Evolutionary conservation across 2,329 filamentous ascomycete species (phyloP).

Genomic region (Phaeoacremonium minimum): DNA sequence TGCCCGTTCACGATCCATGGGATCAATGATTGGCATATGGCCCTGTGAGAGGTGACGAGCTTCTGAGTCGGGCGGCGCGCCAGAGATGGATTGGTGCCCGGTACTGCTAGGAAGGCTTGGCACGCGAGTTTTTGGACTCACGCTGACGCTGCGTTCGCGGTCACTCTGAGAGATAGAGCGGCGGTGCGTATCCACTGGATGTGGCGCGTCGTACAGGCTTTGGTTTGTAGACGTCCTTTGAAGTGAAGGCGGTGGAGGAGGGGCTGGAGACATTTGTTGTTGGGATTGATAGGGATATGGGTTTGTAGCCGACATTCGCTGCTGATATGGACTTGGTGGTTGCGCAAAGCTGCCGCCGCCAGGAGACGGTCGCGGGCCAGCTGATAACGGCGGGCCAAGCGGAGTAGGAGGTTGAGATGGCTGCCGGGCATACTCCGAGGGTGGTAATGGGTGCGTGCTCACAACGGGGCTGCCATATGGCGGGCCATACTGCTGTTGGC

Average conservation of each 20-base stretch:
- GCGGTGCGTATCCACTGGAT: conserved; percentile 33
- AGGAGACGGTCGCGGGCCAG: conserved; percentile 37
- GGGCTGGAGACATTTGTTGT: conserved; percentile 26
- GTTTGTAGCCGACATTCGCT: conserved; percentile 32
- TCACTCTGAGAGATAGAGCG: conserved; percentile 54
- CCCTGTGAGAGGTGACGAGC: conserved; percentile 11
- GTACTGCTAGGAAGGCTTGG: conserved; percentile 44
- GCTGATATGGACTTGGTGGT: conserved; percentile 58
- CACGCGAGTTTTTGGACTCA: conserved; percentile 73
- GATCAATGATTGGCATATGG: not conserved
- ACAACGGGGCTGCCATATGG: conserved; percentile 48
- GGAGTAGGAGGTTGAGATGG: conserved; percentile 52
- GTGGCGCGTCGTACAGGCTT: conserved; percentile 36
- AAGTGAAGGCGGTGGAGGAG: conserved; percentile 27
- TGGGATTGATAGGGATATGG: conserved; percentile 29
- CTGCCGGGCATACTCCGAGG: conserved; percentile 38
- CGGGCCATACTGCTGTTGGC: conserved; percentile 48
- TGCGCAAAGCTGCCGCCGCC: conserved; percentile 36
- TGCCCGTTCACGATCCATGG: conserved; percentile 20
- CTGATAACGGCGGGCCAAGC: conserved; percentile 42
- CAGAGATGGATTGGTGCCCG: conserved; percentile 21
- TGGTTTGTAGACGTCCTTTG: conserved; percentile 37
- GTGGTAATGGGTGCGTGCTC: conserved; percentile 35
- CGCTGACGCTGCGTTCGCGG: conserved; percentile 66
- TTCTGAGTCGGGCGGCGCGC: conserved; percentile 15